Evolutionary conservation across 2,329 filamentous ascomycete genomes (phyloP).

Genomic region (Xylariaceae sp.): DNA sequence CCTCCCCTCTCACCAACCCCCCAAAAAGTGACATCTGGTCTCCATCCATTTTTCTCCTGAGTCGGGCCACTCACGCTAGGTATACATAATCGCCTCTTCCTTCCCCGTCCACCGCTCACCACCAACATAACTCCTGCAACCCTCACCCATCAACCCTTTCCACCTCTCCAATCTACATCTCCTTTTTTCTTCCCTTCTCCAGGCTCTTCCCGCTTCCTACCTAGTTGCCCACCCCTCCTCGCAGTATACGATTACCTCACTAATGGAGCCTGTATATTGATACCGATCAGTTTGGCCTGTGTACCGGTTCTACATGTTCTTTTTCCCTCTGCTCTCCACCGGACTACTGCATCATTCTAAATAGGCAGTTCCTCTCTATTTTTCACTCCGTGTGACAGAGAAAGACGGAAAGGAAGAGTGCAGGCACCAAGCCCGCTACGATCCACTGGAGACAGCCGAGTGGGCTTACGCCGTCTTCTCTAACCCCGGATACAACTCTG

Average conservation of each 20-base stretch:
- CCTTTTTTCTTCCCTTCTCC: conserved; percentile 30
- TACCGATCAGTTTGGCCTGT: conserved; percentile 30
- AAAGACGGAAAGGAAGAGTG: conserved; percentile 4
- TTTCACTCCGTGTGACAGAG: conserved; percentile 9
- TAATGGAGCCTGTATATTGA: conserved; percentile 38
- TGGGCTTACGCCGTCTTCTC: conserved; percentile 4
- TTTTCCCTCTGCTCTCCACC: conserved; percentile 13
- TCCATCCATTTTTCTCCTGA: too few species aligned
- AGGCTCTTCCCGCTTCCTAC: conserved; percentile 25
- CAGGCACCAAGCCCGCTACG: conserved; percentile 11
- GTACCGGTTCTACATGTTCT: conserved; percentile 22
- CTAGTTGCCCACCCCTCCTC: conserved; percentile 8
- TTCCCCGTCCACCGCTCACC: too few species aligned
- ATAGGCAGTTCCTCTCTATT: conserved; percentile 1
- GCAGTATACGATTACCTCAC: conserved; percentile 24
- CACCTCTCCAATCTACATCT: conserved; percentile 3
- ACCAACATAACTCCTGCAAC: too few species aligned
- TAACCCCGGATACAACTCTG: conserved; percentile 13
- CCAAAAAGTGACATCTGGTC: too few species aligned
- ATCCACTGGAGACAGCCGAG: conserved; percentile 1
- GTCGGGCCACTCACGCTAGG: too few species aligned
- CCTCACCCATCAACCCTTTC: too few species aligned
- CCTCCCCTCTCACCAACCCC: too few species aligned
- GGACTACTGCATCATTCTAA: conserved; percentile 12
- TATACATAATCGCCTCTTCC: too few species aligned